Evolutionary conservation across 2,329 filamentous ascomycete genomes (phyloP).

Genomic region (Hymenotorrendiella dingleyae): DNA sequence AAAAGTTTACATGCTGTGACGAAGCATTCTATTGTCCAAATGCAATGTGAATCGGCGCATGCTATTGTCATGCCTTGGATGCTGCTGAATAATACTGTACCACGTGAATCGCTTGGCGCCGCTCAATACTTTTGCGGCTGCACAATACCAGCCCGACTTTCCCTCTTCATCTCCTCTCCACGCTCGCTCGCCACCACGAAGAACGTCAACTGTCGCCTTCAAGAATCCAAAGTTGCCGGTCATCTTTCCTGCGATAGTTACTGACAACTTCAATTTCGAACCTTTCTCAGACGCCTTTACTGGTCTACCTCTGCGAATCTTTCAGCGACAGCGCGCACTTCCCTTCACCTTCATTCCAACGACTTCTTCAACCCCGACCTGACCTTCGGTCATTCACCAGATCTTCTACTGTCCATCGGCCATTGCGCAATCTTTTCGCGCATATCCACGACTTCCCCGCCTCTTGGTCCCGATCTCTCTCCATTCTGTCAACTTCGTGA

Average conservation of each 20-base stretch:
- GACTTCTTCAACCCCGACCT: background rate
- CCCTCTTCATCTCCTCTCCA: conserved; percentile 20
- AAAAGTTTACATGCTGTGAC: no score
- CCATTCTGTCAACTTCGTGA: no score
- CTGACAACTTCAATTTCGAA: conserved; percentile 32
- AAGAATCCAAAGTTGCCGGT: conserved; percentile 32
- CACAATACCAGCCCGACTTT: conserved; percentile 3
- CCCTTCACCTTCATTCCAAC: conserved; percentile 9
- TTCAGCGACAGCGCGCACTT: conserved; percentile 36
- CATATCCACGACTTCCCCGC: no score
- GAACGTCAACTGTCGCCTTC: conserved; percentile 27
- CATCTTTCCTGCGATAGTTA: conserved; percentile 31
- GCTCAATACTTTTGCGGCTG: conserved; percentile 8
- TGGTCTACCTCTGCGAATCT: conserved; percentile 39
- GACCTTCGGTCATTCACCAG: conserved; percentile 9
- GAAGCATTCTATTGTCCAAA: no score
- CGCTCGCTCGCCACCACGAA: conserved; percentile 27
- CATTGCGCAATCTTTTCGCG: background rate
- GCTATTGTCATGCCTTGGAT: no score
- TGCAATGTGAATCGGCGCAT: no score
- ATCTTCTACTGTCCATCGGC: conserved; percentile 2
- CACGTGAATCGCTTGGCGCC: background rate
- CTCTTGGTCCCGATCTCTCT: no score
- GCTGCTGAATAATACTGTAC: background rate
- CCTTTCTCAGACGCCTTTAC: conserved; percentile 54